Base-by-base conservation (phyloP, 75 land plant genomes). In the Pinus albicaulis region DNA sequence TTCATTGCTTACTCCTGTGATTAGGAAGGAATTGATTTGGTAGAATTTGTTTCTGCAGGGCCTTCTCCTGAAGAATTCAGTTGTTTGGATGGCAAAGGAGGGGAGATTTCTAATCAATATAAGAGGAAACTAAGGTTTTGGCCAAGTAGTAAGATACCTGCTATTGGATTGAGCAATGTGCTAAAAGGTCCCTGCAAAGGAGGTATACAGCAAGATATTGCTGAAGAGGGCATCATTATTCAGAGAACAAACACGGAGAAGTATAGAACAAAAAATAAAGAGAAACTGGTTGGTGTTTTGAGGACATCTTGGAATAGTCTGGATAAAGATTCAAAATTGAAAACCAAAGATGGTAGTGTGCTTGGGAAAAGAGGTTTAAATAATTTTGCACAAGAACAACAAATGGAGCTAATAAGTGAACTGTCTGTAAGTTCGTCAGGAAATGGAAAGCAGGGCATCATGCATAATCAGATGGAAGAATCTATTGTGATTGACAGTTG, bases 21-120 rank as follows among this genome's bases (percentile, higher is more conserved):
- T 17, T 31, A 17, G 26, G 36, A 63, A 63, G 66, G 14, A 31
- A 28, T 26, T 64, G 68, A 64, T 64, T 64, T 31, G 34, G 34
- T 31, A 64, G 6, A 31, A 31, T 64, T 64, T 31, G 16, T 64
- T 64, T 64, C 19, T 64, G 68, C 68, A 64, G 68, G 65, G 41
- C 20, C 41, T 28, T 17, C 34, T 64, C 17, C 68, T 31, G 68
- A 64, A 64, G 38, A 64, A 5, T 17, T 64, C 68, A 64, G 68
- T 64, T 28, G 26, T 63, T 64, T 64, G 41, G 14, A 64, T 62
- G 25, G 7, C 66, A 28, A 28, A 63, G 26, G 66, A 63, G 36
- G 31, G 66, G 66, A 31, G 31, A 17, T 3, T 3, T 16, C 66
- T 16, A 63, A 63, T 15, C 36, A 15, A 34, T 28, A 63, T 63